Conservation (phyloP, 192 early-diverging fungal species). For the Funneliformis geosporum region DNA sequence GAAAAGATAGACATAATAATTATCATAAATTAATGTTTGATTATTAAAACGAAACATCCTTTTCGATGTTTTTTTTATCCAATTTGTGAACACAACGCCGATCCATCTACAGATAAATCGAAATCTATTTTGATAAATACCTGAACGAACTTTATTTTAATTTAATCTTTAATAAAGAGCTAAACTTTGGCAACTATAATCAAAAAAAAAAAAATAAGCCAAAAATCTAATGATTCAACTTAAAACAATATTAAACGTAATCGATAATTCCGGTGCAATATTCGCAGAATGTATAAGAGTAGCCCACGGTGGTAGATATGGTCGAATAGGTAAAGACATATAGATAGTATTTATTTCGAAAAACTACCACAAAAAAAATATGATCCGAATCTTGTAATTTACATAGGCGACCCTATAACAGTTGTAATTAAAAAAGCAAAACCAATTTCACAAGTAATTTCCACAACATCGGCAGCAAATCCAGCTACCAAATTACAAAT, state of each 20-base stretch:
- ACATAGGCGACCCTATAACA: constrained; percentile 22
- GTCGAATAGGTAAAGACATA: constrained; percentile 54
- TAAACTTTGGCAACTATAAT: too few species aligned
- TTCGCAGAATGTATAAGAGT: constrained; percentile 96
- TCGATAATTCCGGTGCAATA: constrained; percentile 96
- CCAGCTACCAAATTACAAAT: constrained; percentile 37
- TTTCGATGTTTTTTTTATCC: too few species aligned
- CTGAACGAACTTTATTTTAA: too few species aligned
- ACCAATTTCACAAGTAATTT: constrained; percentile 5
- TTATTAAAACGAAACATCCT: too few species aligned
- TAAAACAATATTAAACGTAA: constrained; percentile 84
- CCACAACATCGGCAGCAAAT: background rate
- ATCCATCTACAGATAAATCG: too few species aligned
- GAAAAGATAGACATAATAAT: background rate
- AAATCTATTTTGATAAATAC: too few species aligned
- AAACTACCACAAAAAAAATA: background rate
- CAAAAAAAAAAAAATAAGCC: background rate
- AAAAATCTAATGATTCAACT: constrained; percentile 67
- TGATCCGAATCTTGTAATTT: background rate
- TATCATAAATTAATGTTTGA: too few species aligned
- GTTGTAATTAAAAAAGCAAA: constrained; percentile 19
- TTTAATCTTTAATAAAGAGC: too few species aligned
- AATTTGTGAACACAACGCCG: too few species aligned
- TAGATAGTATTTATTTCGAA: background rate
- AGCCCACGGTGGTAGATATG: constrained; percentile 74